Evolutionary conservation across 1,139 yeast genomes (phyloP), one percentile per base, ranked within the genome.

Genomic region (Lodderomyces oxycetoniae): DNA sequence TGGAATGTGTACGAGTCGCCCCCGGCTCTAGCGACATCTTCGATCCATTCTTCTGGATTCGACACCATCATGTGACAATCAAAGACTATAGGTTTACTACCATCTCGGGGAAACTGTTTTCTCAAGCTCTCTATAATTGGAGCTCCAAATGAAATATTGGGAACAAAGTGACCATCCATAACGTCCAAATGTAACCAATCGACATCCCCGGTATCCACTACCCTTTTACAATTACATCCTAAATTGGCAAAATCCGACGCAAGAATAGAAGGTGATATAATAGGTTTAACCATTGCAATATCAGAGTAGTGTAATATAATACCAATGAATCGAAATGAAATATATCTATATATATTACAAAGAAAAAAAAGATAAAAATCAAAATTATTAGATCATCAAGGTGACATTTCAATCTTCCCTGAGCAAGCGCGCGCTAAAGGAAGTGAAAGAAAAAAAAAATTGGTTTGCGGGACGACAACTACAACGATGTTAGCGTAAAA

Each of bases 31-130:
- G 95, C 97, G 53, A 93, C 81, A 43, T 84, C 95, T 34, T 77
- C 84, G 38, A 91, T 93, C 98, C 98, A 91, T 56, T 81, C 80
- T 56, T 83, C 93, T 12, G 99, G 99, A 48, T 86, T 78, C 24
- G 89, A 68, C 26, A 91, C 97, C 99, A 91, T 91, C 97, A 91
- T 89, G 62, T 91, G 98, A 60, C 97, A 88, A 60, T 91, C 99
- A 53, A 91, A 89, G 55, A 88, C 89, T n/a, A 83, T 79, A 17
- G 59, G 56, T 28, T 60, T 57, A 8, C 54, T 53, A 33, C 55
- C 60, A 32, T 69, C 64, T 41, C 64, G 56, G 33, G 97, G 96
- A 35, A 89, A 71, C 38, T 78, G 77, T 45, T 76, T 71, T 52
- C 98, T 77, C 50, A 91, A 72, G 28, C 89, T 79, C 40, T 77